phyloP scores from a whole-genome alignment of 1,284 basidiomycete species.

The Moesziomyces parantarcticus region DNA sequence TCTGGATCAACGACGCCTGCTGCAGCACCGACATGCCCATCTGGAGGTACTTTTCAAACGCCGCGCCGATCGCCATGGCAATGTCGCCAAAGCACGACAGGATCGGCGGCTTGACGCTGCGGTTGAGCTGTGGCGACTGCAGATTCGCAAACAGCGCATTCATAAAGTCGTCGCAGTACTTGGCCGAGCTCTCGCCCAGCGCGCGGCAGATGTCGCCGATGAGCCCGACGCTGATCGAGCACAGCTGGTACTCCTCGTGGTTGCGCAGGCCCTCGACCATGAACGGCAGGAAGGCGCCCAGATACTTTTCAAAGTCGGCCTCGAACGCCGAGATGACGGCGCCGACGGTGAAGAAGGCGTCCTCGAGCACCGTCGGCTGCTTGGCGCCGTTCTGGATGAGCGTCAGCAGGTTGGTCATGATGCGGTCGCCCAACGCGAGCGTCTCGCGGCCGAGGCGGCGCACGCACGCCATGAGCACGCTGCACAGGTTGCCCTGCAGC shows the following conservation, averaged over 20 bases:
- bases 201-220: constrained; percentile 95
- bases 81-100: constrained; percentile 96
- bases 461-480: constrained; percentile 68
- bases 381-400: constrained; percentile 87
- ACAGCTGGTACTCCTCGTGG: constrained; percentile 94
- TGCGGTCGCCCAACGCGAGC: constrained; percentile 87
- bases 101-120: constrained; percentile 96
- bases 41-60: constrained; percentile 88
- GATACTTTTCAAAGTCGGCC: constrained; percentile 84
- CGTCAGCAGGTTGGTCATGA: constrained; percentile 91
- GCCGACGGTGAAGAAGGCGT: constrained; percentile 95
- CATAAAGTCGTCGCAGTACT: constrained; percentile 90
- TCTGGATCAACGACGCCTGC: constrained; percentile 80
- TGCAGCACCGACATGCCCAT: constrained; percentile 90
- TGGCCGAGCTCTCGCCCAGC: constrained; percentile 82
- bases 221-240: constrained; percentile 93
- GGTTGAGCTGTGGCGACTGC: constrained; percentile 87
- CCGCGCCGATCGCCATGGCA: constrained; percentile 85
- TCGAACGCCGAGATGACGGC: constrained; percentile 80
- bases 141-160: constrained; percentile 89
- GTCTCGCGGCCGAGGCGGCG: constrained; percentile 83
- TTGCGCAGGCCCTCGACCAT: constrained; percentile 89
- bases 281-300: constrained; percentile 88
- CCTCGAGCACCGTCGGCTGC: constrained; percentile 94
- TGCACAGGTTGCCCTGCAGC: constrained; percentile 93